phyloP scores from a whole-genome alignment of 257 asterid genomes.

The Mitragyna speciosa region DNA sequence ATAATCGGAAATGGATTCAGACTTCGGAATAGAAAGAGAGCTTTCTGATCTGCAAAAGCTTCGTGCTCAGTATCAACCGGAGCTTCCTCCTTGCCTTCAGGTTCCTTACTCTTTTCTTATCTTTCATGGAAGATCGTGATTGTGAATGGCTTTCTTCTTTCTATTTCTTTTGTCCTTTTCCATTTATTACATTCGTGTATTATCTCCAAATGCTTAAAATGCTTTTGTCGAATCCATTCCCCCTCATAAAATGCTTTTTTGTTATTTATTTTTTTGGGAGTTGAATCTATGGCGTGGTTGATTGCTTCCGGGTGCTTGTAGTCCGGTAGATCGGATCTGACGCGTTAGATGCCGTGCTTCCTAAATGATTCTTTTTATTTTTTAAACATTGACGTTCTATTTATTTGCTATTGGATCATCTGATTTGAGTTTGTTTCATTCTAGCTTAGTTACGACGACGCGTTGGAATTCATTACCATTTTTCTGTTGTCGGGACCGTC shows the following conservation, averaged over 20 bases:
- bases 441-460: too few relatives aligned
- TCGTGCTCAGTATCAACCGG: slow-evolving; percentile 67
- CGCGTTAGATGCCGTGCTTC: not conserved
- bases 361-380: too few relatives aligned
- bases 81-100: slow-evolving; percentile 96
- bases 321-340: slow-evolving; percentile 8
- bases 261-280: not conserved
- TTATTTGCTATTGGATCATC: not conserved
- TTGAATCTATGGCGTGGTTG: not conserved
- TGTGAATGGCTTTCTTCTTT: not conserved
- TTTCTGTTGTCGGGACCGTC: not conserved
- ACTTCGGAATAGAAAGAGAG: slow-evolving; percentile 68
- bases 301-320: not conserved
- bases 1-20: slow-evolving; percentile 61
- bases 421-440: slow-evolving; percentile 7
- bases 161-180: not conserved
- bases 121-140: too few relatives aligned
- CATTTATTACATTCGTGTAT: not conserved
- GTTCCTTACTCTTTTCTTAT: slow-evolving; percentile 18
- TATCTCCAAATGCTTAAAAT: not conserved
- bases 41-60: slow-evolving; percentile 87
- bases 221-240: not conserved
- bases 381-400: not conserved
- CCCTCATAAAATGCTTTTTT: too few relatives aligned
- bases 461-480: too few relatives aligned